Conservation (phyloP, 768 basidiomycete species). For the Tylopilus felleus region DNA sequence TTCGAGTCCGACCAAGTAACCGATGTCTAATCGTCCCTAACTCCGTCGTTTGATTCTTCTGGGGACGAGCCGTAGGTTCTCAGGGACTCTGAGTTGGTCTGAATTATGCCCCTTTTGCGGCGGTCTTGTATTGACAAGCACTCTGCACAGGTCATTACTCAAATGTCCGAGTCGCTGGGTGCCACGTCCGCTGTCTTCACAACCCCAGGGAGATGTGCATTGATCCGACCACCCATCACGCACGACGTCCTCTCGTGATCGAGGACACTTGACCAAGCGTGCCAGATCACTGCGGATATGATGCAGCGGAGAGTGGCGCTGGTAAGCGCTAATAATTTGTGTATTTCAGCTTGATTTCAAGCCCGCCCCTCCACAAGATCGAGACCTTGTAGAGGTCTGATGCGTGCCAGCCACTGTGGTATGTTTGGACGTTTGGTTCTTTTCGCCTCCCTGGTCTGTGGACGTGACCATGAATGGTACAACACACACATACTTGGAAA, state of each 20-base stretch:
- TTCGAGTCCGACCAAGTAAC: not conserved
- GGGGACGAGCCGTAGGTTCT: not conserved
- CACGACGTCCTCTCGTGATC: too few relatives aligned
- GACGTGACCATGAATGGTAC: not conserved
- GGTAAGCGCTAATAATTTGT: not conserved
- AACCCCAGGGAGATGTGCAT: not conserved
- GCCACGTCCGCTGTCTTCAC: not conserved
- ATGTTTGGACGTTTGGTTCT: not conserved
- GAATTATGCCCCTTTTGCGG: not conserved
- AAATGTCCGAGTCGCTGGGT: not conserved
- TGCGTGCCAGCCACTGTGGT: not conserved
- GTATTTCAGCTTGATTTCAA: not conserved
- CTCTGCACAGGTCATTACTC: not conserved
- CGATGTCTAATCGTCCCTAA: not conserved
- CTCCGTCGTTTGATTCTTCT: not conserved
- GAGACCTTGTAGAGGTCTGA: not conserved
- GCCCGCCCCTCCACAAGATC: not conserved
- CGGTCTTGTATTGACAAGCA: not conserved
- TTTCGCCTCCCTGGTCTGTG: not conserved
- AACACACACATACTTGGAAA: too few relatives aligned
- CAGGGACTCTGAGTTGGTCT: not conserved
- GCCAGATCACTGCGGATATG: not conserved
- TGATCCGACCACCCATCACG: not conserved
- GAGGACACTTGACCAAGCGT: not conserved
- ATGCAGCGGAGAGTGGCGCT: not conserved